These are phyloP conservation scores for Lactarius pseudohatsudake DNA, from an alignment of 768 basidiomycete genomes.

Conservation along the genomic window DNA sequence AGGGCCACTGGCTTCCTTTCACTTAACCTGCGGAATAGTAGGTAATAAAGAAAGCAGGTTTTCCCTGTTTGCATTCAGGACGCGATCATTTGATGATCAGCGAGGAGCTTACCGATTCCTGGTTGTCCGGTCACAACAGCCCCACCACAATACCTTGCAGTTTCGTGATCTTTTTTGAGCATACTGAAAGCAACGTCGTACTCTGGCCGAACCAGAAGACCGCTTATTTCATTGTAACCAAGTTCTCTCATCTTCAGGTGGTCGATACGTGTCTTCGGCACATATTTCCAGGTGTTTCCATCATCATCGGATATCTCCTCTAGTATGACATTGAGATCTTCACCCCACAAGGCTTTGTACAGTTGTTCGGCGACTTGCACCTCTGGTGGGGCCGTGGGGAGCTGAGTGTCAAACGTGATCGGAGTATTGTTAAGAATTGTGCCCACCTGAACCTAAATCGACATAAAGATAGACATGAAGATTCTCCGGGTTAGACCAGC, in stretches of 20 bases:
- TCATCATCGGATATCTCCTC: not conserved
- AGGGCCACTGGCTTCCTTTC: too few species aligned
- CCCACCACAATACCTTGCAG: too few species aligned
- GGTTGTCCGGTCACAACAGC: too few species aligned
- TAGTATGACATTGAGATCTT: not conserved
- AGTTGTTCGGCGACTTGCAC: not conserved
- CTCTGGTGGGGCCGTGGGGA: too few species aligned
- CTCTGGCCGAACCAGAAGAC: not conserved
- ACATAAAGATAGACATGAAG: not conserved
- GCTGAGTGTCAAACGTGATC: too few species aligned
- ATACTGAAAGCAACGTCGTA: not conserved
- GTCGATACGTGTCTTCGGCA: not conserved
- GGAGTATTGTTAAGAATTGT: not conserved
- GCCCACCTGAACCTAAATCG: not conserved
- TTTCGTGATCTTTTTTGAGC: not conserved
- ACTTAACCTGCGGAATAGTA: too few species aligned
- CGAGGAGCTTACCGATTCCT: too few species aligned
- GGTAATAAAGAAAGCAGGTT: too few species aligned
- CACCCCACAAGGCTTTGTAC: not conserved
- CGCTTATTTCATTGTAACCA: not conserved
- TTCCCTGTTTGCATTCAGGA: too few species aligned
- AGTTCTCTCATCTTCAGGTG: not conserved
- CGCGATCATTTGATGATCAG: too few species aligned
- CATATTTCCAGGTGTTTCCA: not conserved
- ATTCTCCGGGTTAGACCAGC: not conserved